These are phyloP conservation scores for Tricholoma saponaceum DNA, from an alignment of 768 basidiomycete species.

Conservation along the genomic window DNA sequence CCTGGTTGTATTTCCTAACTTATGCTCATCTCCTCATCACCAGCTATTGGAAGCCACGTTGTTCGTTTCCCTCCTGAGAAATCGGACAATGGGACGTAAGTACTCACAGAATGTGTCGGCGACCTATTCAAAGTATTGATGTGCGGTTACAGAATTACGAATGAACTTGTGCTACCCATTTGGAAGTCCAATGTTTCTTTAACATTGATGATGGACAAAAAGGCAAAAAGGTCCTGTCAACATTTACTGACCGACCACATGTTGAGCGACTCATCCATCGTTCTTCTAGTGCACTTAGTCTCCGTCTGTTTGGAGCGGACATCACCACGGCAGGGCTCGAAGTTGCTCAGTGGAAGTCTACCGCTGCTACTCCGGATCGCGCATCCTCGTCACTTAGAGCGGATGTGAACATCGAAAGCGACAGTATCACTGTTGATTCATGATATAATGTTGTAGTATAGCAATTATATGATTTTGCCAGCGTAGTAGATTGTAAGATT, in stretches of 20 bases:
- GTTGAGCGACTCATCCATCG: neutral
- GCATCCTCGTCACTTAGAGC: neutral
- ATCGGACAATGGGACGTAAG: constrained; percentile 52
- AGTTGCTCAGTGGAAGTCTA: constrained; percentile 15
- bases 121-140: no score
- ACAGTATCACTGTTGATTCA: no score
- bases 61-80: constrained; percentile 60
- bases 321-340: constrained; percentile 52
- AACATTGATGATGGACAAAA: constrained; percentile 93
- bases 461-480: neutral
- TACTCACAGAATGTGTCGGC: constrained; percentile 1
- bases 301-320: constrained; percentile 81
- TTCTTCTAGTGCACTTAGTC: constrained; percentile 70
- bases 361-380: neutral
- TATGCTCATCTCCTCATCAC: neutral
- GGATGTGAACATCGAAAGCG: neutral
- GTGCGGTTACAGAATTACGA: constrained; percentile 48
- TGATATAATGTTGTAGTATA: neutral
- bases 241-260: neutral
- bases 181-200: constrained; percentile 92
- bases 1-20: constrained; percentile 7
- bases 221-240: constrained; percentile 82
- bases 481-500: neutral
- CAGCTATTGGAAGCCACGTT: constrained; percentile 71
- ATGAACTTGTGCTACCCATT: constrained; percentile 85